phyloP scores from a whole-genome alignment of 495 filamentous ascomycete genomes.

The Daldinia vernicosa region DNA sequence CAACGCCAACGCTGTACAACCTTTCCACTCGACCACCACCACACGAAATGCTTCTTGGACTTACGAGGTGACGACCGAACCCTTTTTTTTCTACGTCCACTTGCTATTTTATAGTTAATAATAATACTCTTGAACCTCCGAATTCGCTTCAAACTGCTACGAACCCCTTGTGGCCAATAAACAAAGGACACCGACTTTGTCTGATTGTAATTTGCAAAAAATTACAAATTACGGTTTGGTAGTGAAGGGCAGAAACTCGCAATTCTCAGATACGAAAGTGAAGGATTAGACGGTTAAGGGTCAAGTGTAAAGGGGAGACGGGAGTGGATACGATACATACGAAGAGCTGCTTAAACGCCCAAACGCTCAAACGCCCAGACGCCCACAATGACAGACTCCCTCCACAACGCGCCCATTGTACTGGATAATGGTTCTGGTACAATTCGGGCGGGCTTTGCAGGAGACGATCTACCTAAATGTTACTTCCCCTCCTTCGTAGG shows the following conservation, averaged over 20 bases:
- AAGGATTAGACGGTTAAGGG: constrained; percentile 26
- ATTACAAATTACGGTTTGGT: not conserved
- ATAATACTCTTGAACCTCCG: constrained; percentile 18
- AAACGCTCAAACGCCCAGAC: constrained; percentile 46
- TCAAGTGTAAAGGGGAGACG: constrained; percentile 21
- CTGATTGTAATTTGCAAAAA: constrained; percentile 3
- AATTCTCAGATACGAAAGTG: not conserved
- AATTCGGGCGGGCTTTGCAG: constrained; percentile 95
- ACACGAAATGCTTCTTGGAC: constrained; percentile 26
- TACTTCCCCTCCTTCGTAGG: constrained; percentile 99
- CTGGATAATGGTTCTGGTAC: constrained; percentile 99
- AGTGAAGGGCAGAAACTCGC: not conserved
- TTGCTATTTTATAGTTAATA: constrained; percentile 11
- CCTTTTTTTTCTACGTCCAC: not conserved
- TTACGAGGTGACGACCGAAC: constrained; percentile 27
- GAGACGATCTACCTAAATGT: constrained; percentile 93
- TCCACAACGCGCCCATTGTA: constrained; percentile 97
- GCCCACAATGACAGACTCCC: constrained; percentile 77
- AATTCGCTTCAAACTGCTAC: not conserved
- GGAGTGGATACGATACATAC: constrained; percentile 32
- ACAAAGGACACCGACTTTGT: constrained; percentile 23
- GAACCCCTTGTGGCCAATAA: constrained; percentile 16
- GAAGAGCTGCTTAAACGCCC: constrained; percentile 23
- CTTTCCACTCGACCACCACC: not conserved
- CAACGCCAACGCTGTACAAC: not conserved